These are phyloP conservation scores for Senna siamea DNA, from an alignment of 306 rosid species.

Conservation along the genomic window DNA sequence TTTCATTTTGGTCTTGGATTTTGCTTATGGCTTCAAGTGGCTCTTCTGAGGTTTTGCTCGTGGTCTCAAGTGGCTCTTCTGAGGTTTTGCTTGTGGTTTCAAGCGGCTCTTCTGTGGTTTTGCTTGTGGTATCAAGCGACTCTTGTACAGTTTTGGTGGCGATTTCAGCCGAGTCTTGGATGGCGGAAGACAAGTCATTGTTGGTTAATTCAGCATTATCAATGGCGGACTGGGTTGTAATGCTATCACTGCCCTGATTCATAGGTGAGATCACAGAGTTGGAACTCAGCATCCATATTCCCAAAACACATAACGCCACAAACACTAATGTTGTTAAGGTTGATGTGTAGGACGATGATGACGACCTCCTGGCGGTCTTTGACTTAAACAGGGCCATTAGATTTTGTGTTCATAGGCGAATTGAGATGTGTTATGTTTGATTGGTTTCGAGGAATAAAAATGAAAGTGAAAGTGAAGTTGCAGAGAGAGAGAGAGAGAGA, in stretches of 20 bases:
- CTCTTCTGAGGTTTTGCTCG: background rate
- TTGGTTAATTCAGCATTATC: background rate
- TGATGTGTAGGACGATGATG: slow-evolving; percentile 62
- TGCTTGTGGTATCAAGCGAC: background rate
- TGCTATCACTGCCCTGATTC: slow-evolving; percentile 14
- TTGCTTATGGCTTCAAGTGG: slow-evolving; percentile 19
- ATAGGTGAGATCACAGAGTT: slow-evolving; percentile 45
- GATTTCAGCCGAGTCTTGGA: slow-evolving; percentile 8
- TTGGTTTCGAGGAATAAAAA: slow-evolving; percentile 19
- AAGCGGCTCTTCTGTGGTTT: background rate
- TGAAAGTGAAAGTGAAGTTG: background rate
- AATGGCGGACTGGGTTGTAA: slow-evolving; percentile 32
- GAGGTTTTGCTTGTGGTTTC: background rate
- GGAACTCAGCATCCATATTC: slow-evolving; percentile 73
- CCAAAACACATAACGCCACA: slow-evolving; percentile 64
- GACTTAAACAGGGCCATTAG: slow-evolving; percentile 58
- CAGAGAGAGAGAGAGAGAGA: background rate
- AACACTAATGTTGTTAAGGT: slow-evolving; percentile 60
- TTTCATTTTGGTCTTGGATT: slow-evolving; percentile 30
- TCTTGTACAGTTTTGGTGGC: slow-evolving; percentile 7
- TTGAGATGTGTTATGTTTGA: background rate
- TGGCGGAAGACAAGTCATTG: slow-evolving; percentile 28
- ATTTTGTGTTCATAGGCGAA: background rate
- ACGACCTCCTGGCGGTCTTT: slow-evolving; percentile 54
- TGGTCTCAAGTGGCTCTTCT: slow-evolving; percentile 11